Base-by-base conservation (phyloP, 495 filamentous ascomycete species). In the Penicillium argentinense region DNA sequence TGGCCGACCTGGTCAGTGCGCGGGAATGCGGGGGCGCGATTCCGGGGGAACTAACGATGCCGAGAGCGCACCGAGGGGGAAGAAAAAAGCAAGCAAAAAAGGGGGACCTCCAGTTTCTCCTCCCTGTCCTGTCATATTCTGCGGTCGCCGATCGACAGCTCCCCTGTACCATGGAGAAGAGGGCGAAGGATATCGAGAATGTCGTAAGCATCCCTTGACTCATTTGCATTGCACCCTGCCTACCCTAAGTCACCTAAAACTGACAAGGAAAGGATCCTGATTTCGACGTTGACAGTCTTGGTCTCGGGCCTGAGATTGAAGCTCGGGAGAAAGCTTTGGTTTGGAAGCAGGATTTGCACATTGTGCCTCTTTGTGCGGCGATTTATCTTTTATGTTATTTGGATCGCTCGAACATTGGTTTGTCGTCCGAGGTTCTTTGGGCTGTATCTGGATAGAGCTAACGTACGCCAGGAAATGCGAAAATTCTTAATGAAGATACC, bases 361-460 rank as follows among this genome's bases (percentile, higher is more conserved):
- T 86, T 48, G 53, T 86, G 12, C 82, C 82, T 0, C 59, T 84
- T 16, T 71, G 69, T 13, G 80, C 82, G 11, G 62, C 57, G 11
- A 83, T 84, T 39, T 85, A 84, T 58, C 72, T 85, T 28, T 73
- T 86, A 30, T 85, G 80, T 62, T 85, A 80, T 58, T 63, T 87
- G 22, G 83, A 87, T 64, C 78, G 83, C 5, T 78, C 78, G 14
- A 87, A 87, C 61, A 85, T 86, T 38, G 83, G 82, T 73, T 48
- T 51, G 54, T 55, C 34, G 3, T 6, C 3, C 13, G 9, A 23
- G 16, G 18, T 22, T 8, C 33, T 4, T 18, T 9, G 17, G 12
- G 21, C 7, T 14, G 4, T n/a, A 7, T 8, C 29, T 16, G 29
- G 29, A 14, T 33, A 36, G 6, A 3, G n/a, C n/a, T n/a, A n/a